Conservation (phyloP, 2,329 filamentous ascomycete species). For the Diaporthe humulicola region DNA sequence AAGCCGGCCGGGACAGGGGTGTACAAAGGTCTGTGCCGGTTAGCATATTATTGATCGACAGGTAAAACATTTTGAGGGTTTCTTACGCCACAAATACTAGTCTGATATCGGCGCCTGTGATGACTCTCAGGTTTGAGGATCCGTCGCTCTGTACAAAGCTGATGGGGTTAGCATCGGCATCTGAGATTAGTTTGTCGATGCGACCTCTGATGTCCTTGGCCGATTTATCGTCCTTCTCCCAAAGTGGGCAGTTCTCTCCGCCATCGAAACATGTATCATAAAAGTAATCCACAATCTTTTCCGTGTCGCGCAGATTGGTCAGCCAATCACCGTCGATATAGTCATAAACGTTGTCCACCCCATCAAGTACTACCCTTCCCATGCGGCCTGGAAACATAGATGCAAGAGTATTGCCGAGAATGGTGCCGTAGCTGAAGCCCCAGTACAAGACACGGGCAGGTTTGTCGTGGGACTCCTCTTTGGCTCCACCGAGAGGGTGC, state of each 20-base stretch:
- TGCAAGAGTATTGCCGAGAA: conserved; percentile 59
- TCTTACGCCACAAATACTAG: conserved; percentile 42
- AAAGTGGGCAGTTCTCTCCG: conserved; percentile 49
- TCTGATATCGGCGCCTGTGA: conserved; percentile 51
- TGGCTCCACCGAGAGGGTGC: conserved; percentile 2
- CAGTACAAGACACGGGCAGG: conserved; percentile 58
- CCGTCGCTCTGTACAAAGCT: conserved; percentile 41
- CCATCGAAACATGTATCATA: conserved; percentile 53
- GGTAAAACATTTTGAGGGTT: background rate
- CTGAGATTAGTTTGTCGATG: conserved; percentile 48
- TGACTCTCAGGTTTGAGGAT: conserved; percentile 43
- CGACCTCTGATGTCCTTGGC: conserved; percentile 49
- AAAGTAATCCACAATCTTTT: conserved; percentile 51
- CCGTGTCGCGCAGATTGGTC: conserved; percentile 53
- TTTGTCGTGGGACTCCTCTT: background rate
- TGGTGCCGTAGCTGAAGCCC: conserved; percentile 64
- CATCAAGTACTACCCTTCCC: conserved; percentile 57
- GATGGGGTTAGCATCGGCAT: conserved; percentile 47
- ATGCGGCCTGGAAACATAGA: conserved; percentile 56
- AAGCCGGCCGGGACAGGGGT: conserved; percentile 43
- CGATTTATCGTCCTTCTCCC: conserved; percentile 44
- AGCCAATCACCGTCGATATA: conserved; percentile 50
- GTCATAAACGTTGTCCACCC: conserved; percentile 53
- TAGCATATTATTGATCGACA: background rate
- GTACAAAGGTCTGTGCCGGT: conserved; percentile 47